These are phyloP conservation scores for Ogataea pilisensis DNA, from an alignment of 805 yeast genomes.

Conservation along the genomic window DNA sequence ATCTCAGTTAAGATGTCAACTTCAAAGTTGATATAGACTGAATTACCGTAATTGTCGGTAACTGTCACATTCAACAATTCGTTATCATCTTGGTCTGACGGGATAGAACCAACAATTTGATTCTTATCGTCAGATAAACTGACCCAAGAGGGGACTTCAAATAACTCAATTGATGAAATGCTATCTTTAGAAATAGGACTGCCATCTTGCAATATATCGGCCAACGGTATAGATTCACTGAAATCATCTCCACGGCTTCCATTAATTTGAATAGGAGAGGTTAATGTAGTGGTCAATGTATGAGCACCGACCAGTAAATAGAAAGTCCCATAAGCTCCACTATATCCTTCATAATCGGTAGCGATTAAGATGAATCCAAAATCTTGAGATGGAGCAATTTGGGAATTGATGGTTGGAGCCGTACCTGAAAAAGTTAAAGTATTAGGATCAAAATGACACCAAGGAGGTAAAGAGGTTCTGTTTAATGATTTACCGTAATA, in stretches of 20 bases:
- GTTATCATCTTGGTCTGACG: slow-evolving; percentile 39
- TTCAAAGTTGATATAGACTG: slow-evolving; percentile 53
- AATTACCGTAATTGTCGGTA: slow-evolving; percentile 56
- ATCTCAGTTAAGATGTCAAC: slow-evolving; percentile 50
- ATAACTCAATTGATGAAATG: slow-evolving; percentile 48
- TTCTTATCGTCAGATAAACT: slow-evolving; percentile 34
- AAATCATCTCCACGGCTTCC: slow-evolving; percentile 62
- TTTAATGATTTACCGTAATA: slow-evolving; percentile 81
- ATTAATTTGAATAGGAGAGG: slow-evolving; percentile 54
- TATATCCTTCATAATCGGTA: slow-evolving; percentile 68
- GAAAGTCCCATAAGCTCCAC: slow-evolving; percentile 69
- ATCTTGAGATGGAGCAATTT: slow-evolving; percentile 79
- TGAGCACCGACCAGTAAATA: slow-evolving; percentile 84
- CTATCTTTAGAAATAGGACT: slow-evolving; percentile 41
- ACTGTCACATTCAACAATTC: slow-evolving; percentile 49
- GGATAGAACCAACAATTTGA: slow-evolving; percentile 53
- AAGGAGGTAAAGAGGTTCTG: slow-evolving; percentile 85
- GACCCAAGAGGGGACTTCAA: slow-evolving; percentile 61
- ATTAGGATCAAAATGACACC: slow-evolving; percentile 69
- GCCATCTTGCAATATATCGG: slow-evolving; percentile 65
- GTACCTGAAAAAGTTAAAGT: slow-evolving; percentile 74
- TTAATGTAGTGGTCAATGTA: slow-evolving; percentile 62
- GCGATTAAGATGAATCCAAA: slow-evolving; percentile 74
- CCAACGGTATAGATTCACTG: slow-evolving; percentile 55
- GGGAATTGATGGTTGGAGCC: slow-evolving; percentile 82